A percentile compares a stretch with the other conserved stretches of the same genome.
Evolutionary conservation across 1,284 basidiomycete species (phyloP).

Genomic region (Austroboletus niveus): DNA sequence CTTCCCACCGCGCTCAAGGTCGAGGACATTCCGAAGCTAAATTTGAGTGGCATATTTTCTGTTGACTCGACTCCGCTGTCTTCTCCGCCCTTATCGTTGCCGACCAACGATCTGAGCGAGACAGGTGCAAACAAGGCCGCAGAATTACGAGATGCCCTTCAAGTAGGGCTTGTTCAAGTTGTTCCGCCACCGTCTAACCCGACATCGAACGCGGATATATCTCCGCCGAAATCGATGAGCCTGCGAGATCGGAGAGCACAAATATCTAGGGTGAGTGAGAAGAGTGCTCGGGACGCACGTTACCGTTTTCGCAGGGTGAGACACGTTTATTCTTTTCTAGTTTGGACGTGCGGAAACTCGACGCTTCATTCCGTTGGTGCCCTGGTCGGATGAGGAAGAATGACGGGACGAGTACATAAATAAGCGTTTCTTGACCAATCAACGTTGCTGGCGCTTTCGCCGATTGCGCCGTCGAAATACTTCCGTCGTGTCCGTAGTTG

Average conservation of each 20-base stretch:
- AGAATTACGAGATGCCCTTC: neutral
- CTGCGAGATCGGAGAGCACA: slow-evolving; percentile 31
- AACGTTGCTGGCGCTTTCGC: slow-evolving; percentile 9
- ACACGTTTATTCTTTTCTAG: slow-evolving; percentile 11
- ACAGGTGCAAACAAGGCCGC: neutral
- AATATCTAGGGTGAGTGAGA: slow-evolving; percentile 25
- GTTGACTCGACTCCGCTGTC: slow-evolving; percentile 19
- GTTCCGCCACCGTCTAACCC: neutral
- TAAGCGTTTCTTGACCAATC: slow-evolving; percentile 21
- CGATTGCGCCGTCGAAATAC: slow-evolving; percentile 3
- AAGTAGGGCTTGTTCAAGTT: neutral
- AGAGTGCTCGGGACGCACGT: neutral
- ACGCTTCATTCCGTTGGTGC: slow-evolving; percentile 29
- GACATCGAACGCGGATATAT: slow-evolving; percentile 4
- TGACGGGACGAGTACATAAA: slow-evolving; percentile 14
- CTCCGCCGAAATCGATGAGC: slow-evolving; percentile 27
- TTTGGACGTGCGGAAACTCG: slow-evolving; percentile 25
- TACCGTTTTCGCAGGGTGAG: neutral
- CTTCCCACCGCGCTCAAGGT: slow-evolving; percentile 16
- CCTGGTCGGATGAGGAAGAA: slow-evolving; percentile 32
- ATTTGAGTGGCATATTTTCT: slow-evolving; percentile 14
- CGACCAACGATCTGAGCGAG: neutral
- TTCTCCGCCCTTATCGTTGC: slow-evolving; percentile 7
- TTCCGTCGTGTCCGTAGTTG: neutral
- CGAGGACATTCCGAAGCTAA: slow-evolving; percentile 15